These are phyloP conservation scores for Paecilomyces niveus DNA, from an alignment of 2,329 filamentous ascomycete genomes.

Conservation along the genomic window DNA sequence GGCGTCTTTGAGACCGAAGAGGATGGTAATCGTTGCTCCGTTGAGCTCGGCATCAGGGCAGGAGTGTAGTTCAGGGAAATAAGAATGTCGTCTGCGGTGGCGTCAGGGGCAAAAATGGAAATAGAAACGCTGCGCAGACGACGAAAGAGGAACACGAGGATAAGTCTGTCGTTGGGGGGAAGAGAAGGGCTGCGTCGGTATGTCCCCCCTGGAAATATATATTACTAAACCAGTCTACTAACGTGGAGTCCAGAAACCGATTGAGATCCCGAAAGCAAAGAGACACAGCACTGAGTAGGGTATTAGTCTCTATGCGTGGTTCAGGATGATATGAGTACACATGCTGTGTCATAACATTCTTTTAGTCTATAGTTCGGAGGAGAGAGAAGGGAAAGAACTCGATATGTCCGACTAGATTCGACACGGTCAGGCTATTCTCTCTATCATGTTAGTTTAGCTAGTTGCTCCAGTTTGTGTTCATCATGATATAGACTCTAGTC, in stretches of 20 bases:
- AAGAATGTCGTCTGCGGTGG: conserved; percentile 20
- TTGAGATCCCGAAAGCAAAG: conserved; percentile 6
- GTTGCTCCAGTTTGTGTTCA: too few species aligned
- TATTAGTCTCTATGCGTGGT: too few species aligned
- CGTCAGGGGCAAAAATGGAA: neutral
- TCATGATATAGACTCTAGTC: too few species aligned
- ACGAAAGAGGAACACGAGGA: neutral
- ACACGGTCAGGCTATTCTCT: too few species aligned
- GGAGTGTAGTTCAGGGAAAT: conserved; percentile 22
- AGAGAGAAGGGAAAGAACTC: too few species aligned
- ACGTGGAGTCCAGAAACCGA: conserved; percentile 2
- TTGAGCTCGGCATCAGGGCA: conserved; percentile 20
- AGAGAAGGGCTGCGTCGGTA: conserved; percentile 19
- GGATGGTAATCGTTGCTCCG: conserved; percentile 6
- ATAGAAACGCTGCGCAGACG: neutral
- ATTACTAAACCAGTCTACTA: neutral
- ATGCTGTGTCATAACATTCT: too few species aligned
- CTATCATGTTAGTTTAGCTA: too few species aligned
- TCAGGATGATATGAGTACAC: too few species aligned
- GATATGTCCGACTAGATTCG: too few species aligned
- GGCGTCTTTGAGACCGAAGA: conserved; percentile 9
- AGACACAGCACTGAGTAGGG: neutral
- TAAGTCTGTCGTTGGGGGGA: conserved; percentile 1
- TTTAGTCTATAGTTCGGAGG: too few species aligned
- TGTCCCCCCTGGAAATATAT: conserved; percentile 1